Evolutionary conservation across 306 rosid species (phyloP), one percentile per base, ranked within the genome.

Genomic region (Acacia crassicarpa): DNA sequence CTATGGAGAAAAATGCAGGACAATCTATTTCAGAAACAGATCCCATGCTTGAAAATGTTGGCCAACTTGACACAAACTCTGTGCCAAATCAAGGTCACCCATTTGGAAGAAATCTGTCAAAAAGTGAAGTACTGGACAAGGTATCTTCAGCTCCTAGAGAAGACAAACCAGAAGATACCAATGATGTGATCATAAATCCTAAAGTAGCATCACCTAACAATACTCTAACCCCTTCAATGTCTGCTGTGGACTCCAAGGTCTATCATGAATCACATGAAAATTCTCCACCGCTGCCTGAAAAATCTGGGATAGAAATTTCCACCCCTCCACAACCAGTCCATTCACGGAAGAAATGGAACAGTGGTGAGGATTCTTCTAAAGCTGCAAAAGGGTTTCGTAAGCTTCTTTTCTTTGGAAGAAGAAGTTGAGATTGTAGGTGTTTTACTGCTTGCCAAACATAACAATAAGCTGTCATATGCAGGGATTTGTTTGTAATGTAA

Each of bases 311-410:
- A 41, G 91, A 86, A 83, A 67, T 78, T 54, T 87, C 89, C 8
- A 93, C 98, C 16, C 96, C 99, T 48, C 97, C 97, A 4, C 88
- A 89, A 83, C 63, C 85, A 51, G 62, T 74, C 73, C 91, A 89
- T 81, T 87, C 94, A 67, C 89, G 98, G 88, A 95, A 93, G 94
- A 95, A 95, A 86, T 95, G 99, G 99, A 91, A 84, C 78, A 89
- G 85, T 33, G 97, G 83, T n/a, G 97, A 92, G 73, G 89, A 87
- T 87, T 83, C 94, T 70, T 85, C 98, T 4, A 95, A 95, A 85
- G 84, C 94, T 1, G 85, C 88, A 25, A 95, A 90, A 81, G 99
- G 98, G 73, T 91, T 93, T 45, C 92, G 95, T 51, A 95, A 90
- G 91, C 98, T 95, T 82, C 97, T 95, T 62, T 84, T 93, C 89